Evolutionary conservation across 208 protist genomes (phyloP).

Genomic region (Tritrichomonas foetus): DNA sequence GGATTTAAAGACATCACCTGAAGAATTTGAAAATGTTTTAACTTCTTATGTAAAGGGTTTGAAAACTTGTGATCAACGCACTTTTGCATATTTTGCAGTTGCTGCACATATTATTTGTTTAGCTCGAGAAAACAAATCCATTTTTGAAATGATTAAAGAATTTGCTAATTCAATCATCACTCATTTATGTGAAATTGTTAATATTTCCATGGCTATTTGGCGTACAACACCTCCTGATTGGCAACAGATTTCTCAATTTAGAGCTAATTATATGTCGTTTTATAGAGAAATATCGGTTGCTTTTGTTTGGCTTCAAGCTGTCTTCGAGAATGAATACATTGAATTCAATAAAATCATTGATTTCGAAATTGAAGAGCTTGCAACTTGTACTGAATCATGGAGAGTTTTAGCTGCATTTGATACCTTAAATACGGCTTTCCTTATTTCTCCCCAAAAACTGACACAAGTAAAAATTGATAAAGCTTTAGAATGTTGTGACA

Average conservation of each 20-base stretch:
- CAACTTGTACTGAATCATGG: background rate
- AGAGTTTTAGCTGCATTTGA: constrained; percentile 5
- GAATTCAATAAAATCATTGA: background rate
- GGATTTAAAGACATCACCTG: background rate
- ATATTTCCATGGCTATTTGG: background rate
- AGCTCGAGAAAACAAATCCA: background rate
- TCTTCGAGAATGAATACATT: background rate
- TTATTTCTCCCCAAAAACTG: background rate
- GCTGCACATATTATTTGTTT: background rate
- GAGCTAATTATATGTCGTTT: background rate
- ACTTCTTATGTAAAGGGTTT: background rate
- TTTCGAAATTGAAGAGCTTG: background rate
- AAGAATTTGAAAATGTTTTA: background rate
- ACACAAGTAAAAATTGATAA: background rate
- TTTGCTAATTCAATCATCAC: background rate
- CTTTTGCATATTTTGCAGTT: background rate
- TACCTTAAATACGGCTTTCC: background rate
- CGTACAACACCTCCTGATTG: background rate
- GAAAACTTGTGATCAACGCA: background rate
- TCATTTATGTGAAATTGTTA: background rate
- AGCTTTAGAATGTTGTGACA: background rate
- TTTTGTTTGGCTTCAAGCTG: background rate
- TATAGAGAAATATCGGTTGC: background rate
- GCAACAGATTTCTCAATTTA: background rate
- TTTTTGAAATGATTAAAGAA: background rate